Percentiles rank a stretch among this genome's conserved stretches.
Evolutionary conservation across 2,329 filamentous ascomycete genomes (phyloP).

Genomic region (Whalleya microplaca): DNA sequence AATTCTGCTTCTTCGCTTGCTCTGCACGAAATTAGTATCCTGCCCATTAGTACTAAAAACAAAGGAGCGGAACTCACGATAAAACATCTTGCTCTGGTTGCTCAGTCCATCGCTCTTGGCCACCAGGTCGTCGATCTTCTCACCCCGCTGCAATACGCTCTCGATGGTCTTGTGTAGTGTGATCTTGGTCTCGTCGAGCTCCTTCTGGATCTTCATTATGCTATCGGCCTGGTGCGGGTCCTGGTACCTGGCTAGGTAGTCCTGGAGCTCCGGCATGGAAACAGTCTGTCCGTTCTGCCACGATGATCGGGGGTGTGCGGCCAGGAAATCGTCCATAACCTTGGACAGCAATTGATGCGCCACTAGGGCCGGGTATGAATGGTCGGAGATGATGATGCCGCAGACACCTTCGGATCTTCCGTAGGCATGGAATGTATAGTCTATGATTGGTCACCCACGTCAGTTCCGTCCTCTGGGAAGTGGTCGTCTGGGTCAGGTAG

Average conservation of each 20-base stretch:
- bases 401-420: slow-evolving; percentile 74
- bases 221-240: slow-evolving; percentile 87
- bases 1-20: slow-evolving; percentile 80
- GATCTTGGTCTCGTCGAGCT: slow-evolving; percentile 97
- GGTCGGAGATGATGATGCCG: slow-evolving; percentile 77
- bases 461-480: slow-evolving; percentile 5
- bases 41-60: not conserved
- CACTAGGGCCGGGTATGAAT: slow-evolving; percentile 75
- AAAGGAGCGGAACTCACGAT: slow-evolving; percentile 60
- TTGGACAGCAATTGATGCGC: slow-evolving; percentile 88
- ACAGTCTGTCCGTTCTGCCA: slow-evolving; percentile 64
- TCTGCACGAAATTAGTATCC: slow-evolving; percentile 40
- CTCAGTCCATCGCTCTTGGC: slow-evolving; percentile 91
- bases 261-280: slow-evolving; percentile 74
- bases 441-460: slow-evolving; percentile 37
- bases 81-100: slow-evolving; percentile 96
- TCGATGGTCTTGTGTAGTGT: slow-evolving; percentile 97
- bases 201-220: slow-evolving; percentile 94
- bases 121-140: slow-evolving; percentile 95
- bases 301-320: slow-evolving; percentile 70
- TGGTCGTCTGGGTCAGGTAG: not conserved
- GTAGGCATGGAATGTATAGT: slow-evolving; percentile 80
- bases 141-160: slow-evolving; percentile 82
- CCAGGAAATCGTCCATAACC: slow-evolving; percentile 83
- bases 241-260: slow-evolving; percentile 76